These are phyloP conservation scores for Fraxinus velutina DNA, from an alignment of 305 asterid genomes.

Conservation along the genomic window DNA sequence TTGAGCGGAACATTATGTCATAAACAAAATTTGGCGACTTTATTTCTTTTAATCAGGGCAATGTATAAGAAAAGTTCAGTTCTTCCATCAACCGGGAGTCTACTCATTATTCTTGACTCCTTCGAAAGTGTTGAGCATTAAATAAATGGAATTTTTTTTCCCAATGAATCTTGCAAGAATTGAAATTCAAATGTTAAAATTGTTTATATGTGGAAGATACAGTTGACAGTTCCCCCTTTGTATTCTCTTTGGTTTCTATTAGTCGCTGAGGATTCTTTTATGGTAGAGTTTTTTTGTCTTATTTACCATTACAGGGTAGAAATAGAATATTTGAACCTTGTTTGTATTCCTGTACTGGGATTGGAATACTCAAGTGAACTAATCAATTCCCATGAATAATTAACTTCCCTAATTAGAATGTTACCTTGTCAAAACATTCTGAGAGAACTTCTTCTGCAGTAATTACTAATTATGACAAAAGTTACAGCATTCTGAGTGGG, in stretches of 20 bases:
- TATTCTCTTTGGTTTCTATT: background rate
- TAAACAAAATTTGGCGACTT: background rate
- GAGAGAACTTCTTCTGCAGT: background rate
- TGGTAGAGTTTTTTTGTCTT: background rate
- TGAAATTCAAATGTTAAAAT: background rate
- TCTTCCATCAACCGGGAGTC: background rate
- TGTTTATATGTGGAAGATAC: background rate
- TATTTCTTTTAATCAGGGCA: background rate
- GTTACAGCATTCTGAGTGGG: background rate
- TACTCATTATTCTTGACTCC: background rate
- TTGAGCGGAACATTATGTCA: background rate
- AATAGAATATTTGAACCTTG: background rate
- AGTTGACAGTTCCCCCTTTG: background rate
- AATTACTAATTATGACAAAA: background rate
- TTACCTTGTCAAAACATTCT: background rate
- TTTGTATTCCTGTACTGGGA: background rate
- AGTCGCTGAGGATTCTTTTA: background rate
- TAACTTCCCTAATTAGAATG: background rate
- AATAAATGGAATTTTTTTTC: conserved; percentile 12
- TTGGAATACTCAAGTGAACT: background rate
- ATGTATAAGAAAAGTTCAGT: conserved; percentile 15
- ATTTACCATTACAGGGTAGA: background rate
- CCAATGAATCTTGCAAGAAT: background rate
- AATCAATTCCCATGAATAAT: background rate
- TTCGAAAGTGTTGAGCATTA: conserved; percentile 1